Evolutionary conservation across 495 filamentous ascomycete species (phyloP), one percentile per base, ranked within the genome.

Genomic region (Xylaria palmicola): DNA sequence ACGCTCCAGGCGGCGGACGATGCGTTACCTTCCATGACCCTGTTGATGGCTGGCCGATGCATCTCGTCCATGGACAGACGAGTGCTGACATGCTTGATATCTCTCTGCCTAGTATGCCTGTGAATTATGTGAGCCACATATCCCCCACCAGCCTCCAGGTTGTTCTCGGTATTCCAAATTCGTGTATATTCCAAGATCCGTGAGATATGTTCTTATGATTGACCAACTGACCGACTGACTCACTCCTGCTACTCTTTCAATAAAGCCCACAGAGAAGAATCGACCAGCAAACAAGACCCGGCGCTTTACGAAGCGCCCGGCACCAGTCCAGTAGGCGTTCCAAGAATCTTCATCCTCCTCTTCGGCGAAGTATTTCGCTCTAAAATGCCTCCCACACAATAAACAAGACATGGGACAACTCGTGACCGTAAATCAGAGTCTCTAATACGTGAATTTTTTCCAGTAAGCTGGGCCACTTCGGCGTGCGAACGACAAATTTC

Each of bases 391-490:
- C n/a, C n/a, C n/a, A n/a, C n/a, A n/a, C n/a, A n/a, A n/a, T n/a
- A n/a, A n/a, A n/a, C n/a, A n/a, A n/a, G n/a, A n/a, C n/a, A n/a
- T n/a, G n/a, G n/a, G n/a, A n/a, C n/a, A n/a, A n/a, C n/a, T n/a
- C n/a, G n/a, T n/a, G n/a, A n/a, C n/a, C n/a, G n/a, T n/a, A n/a
- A n/a, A n/a, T n/a, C n/a, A n/a, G n/a, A n/a, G n/a, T n/a, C n/a
- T n/a, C n/a, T n/a, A n/a, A n/a, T n/a, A n/a, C n/a, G n/a, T n/a
- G n/a, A n/a, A n/a, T n/a, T n/a, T n/a, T n/a, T n/a, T n/a, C n/a
- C n/a, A n/a, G n/a, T 74, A 92, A 91, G 76, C 78, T 91, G 1
- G 89, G 89, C 3, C 89, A 91, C 70, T 91, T 86, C 53, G 89
- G 89, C 8, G 68, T 86, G 41, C 84, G 82, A 66, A 83, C 87